Evolutionary conservation across 768 basidiomycete species (phyloP), one percentile per base, ranked within the genome.

Genomic region (Tricholoma bakamatsutake): DNA sequence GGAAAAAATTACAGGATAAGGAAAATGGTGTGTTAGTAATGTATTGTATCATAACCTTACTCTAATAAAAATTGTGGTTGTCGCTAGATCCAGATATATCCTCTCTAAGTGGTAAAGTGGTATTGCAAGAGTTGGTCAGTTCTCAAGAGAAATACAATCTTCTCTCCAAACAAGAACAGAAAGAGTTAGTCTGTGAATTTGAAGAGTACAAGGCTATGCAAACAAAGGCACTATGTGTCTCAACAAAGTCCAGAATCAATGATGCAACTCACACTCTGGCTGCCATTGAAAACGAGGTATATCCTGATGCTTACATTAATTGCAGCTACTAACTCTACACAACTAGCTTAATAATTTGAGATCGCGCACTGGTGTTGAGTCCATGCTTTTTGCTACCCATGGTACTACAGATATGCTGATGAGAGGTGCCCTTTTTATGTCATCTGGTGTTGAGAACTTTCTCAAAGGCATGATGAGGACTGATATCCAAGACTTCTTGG

Each of bases 1-100:
- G 43, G 43, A 45, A 45, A 45, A 45, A 45, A 45, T 45, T 24
- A 28, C 42, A 43, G 12, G 52, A 40, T 5, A 40, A 28, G 30
- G 30, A 21, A n/a, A 40, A 40, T 3, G 7, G 31, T 35, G 72
- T 69, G 21, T 30, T 47, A 30, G 6, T 47, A 24, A 24, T 47
- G 47, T 48, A 48, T 33, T 48, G 8, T 42, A 42, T 42, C 18
- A 18, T 42, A 42, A 42, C 40, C 30, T 50, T 50, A 13, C 33
- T 50, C 34, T 50, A 31, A 50, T 35, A 27, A 9, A 45, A 45
- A 45, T 45, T 27, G 24, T 2, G 1, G 21, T 24, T n/a, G 15
- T 5, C 9, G 11, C 24, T 45, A 45, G 43, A 45, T 42, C 40
- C 40, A 2, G 7, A 42, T 42, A 18, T 42, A 42, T 42, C 40